These are phyloP conservation scores for Epichloe amarillans DNA, from an alignment of 2,329 filamentous ascomycete species.

Conservation along the genomic window DNA sequence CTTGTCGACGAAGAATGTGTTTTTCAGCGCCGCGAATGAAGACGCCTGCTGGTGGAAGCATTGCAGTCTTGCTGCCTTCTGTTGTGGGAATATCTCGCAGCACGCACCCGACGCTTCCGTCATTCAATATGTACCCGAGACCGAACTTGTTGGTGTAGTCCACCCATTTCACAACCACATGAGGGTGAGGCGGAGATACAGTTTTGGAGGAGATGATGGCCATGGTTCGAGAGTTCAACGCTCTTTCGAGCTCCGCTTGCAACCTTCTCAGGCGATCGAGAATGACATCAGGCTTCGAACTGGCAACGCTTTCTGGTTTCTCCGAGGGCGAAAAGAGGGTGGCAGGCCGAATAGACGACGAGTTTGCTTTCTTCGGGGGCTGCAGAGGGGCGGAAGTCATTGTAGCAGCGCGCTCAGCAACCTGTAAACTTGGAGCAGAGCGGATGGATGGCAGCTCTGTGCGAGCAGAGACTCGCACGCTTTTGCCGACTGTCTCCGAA, in stretches of 20 bases:
- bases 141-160: slow-evolving; percentile 83
- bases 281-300: slow-evolving; percentile 44
- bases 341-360: slow-evolving; percentile 22
- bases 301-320: slow-evolving; percentile 33
- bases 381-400: slow-evolving; percentile 13
- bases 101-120: slow-evolving; percentile 66
- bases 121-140: slow-evolving; percentile 70
- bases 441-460: slow-evolving; percentile 15
- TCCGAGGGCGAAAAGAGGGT: slow-evolving; percentile 45
- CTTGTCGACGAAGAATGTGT: slow-evolving; percentile 51
- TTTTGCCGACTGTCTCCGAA: slow-evolving; percentile 13
- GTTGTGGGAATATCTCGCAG: slow-evolving; percentile 41
- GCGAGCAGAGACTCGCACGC: slow-evolving; percentile 16
- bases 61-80: slow-evolving; percentile 34
- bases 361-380: slow-evolving; percentile 15
- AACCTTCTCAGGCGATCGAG: slow-evolving; percentile 41
- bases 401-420: slow-evolving; percentile 18
- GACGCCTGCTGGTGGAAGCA: slow-evolving; percentile 56
- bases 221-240: slow-evolving; percentile 49
- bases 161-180: slow-evolving; percentile 68
- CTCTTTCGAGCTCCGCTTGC: slow-evolving; percentile 48
- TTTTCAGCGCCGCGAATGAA: slow-evolving; percentile 58
- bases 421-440: slow-evolving; percentile 14
- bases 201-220: slow-evolving; percentile 44
- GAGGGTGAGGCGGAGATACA: slow-evolving; percentile 40